Conservation (phyloP, 129 eudicot genomes). For the Arctium minus region DNA sequence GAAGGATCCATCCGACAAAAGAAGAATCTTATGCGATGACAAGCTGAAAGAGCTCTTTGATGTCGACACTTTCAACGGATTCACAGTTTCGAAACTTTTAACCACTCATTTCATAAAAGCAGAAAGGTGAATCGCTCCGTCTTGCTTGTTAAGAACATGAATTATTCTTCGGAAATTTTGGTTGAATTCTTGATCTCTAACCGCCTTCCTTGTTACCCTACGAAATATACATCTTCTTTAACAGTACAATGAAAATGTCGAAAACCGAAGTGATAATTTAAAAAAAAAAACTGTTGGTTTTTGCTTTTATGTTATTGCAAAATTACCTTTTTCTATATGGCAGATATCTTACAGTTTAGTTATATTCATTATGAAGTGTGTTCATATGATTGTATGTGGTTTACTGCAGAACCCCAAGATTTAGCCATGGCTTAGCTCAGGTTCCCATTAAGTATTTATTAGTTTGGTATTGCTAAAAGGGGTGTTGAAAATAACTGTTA, state of each 20-base stretch:
- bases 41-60: constrained; percentile 89
- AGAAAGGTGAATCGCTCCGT: constrained; percentile 41
- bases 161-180: constrained; percentile 34
- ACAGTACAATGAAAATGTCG: constrained; percentile 2
- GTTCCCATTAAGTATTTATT: too few relatives aligned
- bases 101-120: constrained; percentile 60
- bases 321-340: background rate
- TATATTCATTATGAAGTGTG: background rate
- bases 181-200: constrained; percentile 19
- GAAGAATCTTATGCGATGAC: constrained; percentile 77
- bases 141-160: constrained; percentile 16
- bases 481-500: too few relatives aligned
- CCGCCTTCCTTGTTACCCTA: constrained; percentile 12
- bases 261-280: constrained; percentile 7
- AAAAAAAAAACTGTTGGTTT: constrained; percentile 10
- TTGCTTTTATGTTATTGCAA: background rate
- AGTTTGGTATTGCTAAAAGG: too few relatives aligned
- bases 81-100: constrained; percentile 63
- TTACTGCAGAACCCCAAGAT: too few relatives aligned
- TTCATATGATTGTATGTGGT: background rate
- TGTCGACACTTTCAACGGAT: constrained; percentile 65
- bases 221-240: constrained; percentile 2
- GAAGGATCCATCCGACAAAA: constrained; percentile 88
- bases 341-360: background rate
- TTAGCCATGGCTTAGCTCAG: too few relatives aligned